Conservation (phyloP, 441 rosid species). For the Daphne laureola region DNA sequence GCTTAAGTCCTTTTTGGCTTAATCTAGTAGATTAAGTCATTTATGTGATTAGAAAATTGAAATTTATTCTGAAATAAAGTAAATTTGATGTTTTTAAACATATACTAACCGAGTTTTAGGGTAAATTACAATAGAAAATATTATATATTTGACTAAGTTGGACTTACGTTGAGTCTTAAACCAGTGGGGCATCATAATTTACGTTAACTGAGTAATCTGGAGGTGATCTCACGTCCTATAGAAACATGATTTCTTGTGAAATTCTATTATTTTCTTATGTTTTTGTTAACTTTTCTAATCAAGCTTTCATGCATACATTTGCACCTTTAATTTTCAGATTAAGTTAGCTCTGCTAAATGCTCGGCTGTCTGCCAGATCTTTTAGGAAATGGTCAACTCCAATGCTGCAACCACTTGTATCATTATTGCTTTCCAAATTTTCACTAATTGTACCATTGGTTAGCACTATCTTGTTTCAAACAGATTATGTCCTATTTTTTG, state of each 20-base stretch:
- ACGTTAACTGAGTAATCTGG: neutral
- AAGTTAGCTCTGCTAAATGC: constrained; percentile 72
- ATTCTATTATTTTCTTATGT: neutral
- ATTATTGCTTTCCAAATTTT: constrained; percentile 71
- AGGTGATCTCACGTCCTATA: neutral
- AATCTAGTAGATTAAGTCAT: no score
- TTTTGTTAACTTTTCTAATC: constrained; percentile 1
- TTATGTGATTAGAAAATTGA: no score
- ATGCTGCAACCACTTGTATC: constrained; percentile 60
- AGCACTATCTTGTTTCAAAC: constrained; percentile 14
- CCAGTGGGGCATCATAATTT: no score
- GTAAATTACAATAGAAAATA: no score
- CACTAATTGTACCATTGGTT: constrained; percentile 82
- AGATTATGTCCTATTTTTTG: constrained; percentile 9
- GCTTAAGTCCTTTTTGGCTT: no score
- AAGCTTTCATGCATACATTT: constrained; percentile 5
- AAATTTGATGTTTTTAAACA: no score
- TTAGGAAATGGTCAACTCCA: constrained; percentile 61
- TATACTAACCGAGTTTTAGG: no score
- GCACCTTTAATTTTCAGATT: constrained; percentile 39
- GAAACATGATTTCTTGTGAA: neutral
- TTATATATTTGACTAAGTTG: no score
- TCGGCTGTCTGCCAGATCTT: constrained; percentile 66
- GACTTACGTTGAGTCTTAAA: no score
- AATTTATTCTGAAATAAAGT: no score